Base-by-base conservation (phyloP, 1,139 yeast species). In the Geotrichum klebahnii region DNA sequence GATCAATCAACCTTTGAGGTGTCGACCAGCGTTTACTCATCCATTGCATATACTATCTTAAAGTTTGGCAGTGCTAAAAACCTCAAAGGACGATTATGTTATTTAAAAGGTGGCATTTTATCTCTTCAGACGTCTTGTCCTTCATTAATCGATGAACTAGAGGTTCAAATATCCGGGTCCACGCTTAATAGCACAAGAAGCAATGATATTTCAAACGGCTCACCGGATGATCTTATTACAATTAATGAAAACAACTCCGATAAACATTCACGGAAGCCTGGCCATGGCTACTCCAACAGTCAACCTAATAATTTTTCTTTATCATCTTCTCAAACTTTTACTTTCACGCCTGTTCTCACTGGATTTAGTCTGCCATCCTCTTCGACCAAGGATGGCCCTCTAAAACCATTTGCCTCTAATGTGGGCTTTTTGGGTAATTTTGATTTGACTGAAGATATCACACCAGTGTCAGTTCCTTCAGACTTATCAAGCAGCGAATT, bases 11-110 rank as follows among this genome's bases (percentile, higher is more conserved):
- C 59, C 35, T 63, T 46, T 51, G 68, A 37, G 68, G 69, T 60
- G 72, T 72, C 58, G 55, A 63, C 57, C 43, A 52, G 40, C 38
- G 69, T 82, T 17, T 46, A 52, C 37, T 47, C 57, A 29, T 54
- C 61, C 9, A 46, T 61, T 31, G 51, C 57, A 14, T 57, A 64
- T 60, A 72, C 82, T 58, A 69, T 79, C 33, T 67, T 68, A 52
- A 82, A 82, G 62, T 73, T 82, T 52, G 60, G 71, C 22, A 69
- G 71, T 39, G 60, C 70, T 17, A 58, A 70, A 9, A 59, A 53
- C 5, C 33, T 38, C 26, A 45, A 46, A 12, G 63, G 62, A n/a
- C 52, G 53, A 10, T 55, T 68, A 3, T 56, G 51, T 46, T 66
- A 54, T 46, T 53, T 68, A 5, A 52, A 56, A 16, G 72, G 72